Conservation (phyloP, 208 protist species). For the Phytomonas sp. region DNA sequence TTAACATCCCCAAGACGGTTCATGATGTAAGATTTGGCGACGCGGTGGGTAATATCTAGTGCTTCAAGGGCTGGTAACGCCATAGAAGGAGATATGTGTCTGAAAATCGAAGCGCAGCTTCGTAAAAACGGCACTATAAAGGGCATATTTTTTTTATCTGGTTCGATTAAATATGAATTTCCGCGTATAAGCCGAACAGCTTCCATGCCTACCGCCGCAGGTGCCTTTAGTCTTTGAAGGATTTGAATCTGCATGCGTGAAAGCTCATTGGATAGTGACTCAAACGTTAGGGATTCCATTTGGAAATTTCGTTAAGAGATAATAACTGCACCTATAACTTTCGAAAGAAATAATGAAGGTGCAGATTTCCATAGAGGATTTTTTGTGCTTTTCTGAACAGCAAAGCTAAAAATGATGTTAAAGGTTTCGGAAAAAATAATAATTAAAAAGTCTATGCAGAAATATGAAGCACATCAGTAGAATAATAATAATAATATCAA, state of each 20-base stretch:
- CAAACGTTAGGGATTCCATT: background rate
- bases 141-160: conserved; percentile 4
- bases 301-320: background rate
- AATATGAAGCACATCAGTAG: background rate
- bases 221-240: conserved; percentile 54
- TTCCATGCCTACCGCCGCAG: conserved; percentile 24
- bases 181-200: conserved; percentile 38
- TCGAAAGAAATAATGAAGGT: background rate
- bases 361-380: background rate
- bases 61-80: conserved; percentile 27
- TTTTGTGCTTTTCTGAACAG: background rate
- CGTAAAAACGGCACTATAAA: conserved; percentile 37
- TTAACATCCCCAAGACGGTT: conserved; percentile 42
- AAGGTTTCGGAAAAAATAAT: background rate
- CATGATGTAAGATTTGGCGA: conserved; percentile 37
- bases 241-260: conserved; percentile 61
- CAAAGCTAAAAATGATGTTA: background rate
- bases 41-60: conserved; percentile 22
- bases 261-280: conserved; percentile 53
- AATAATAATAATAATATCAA: background rate
- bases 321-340: background rate
- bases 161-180: background rate
- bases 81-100: conserved; percentile 24
- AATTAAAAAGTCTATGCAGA: background rate
- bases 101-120: conserved; percentile 51